Evolutionary conservation across 805 yeast genomes (phyloP), one percentile per base, ranked within the genome.

Genomic region (Kluyveromyces wickerhamii): DNA sequence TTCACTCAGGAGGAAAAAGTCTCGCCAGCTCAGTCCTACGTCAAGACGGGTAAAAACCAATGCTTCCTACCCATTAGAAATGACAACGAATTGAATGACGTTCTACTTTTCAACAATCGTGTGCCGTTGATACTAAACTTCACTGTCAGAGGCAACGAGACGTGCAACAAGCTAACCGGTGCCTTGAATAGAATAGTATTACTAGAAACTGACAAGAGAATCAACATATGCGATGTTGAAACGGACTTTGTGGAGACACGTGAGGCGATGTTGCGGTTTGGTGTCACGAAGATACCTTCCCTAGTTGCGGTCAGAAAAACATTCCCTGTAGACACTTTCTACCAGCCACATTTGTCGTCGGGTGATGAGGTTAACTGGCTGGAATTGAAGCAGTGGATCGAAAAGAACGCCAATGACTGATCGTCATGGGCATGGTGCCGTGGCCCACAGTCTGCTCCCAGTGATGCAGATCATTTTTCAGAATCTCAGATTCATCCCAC

Each of bases 71-170:
- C 78, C 24, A 62, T 84, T 13, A 64, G 77, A 41, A 65, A 70
- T 36, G 69, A 71, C 14, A 59, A 65, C 34, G 94, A 85, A 45
- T 57, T 85, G 29, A 74, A 77, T 34, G 69, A 71, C 22, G 47
- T 71, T 19, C 45, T 77, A 23, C 51, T 76, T 20, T 54, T 64
- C 19, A 57, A 54, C 27, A 61, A 69, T 36, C 69, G 73, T 38
- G 67, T 70, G 27, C 92, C 94, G 1, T 57, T 82, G 36, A 55
- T 84, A 29, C 63, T 83, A 47, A 79, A 84, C 54, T 85, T 85
- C 59, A 81, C 87, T 1, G 63, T 72, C 27, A 51, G 74, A 37
- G 85, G 85, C 7, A 85, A 80, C 45, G 62, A 69, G 3, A 62
- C 69, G 16, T 74, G 80, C 40, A 75, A 79, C 50, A 67, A 67